A percentile compares a stretch with the other conserved stretches of the same genome.
phyloP scores from a whole-genome alignment of 345 rosid species.

The Adansonia digitata region DNA sequence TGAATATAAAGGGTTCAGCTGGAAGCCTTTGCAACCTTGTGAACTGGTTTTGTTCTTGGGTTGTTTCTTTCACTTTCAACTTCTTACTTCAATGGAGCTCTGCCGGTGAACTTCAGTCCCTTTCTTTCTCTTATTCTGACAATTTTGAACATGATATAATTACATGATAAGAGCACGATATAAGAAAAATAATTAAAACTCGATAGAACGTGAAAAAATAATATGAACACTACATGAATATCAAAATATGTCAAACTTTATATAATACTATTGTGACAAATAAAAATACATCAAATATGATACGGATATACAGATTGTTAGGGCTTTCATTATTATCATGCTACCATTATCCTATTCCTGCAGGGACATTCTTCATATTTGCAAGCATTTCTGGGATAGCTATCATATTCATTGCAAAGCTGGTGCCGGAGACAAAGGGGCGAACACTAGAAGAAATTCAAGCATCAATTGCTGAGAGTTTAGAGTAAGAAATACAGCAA shows the following conservation, averaged over 20 bases:
- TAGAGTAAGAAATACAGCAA: background rate
- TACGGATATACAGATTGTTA: no score
- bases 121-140: background rate
- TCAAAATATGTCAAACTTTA: no score
- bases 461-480: background rate
- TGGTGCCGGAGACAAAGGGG: slow-evolving; percentile 17
- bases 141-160: no score
- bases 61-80: slow-evolving; percentile 18
- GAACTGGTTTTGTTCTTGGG: slow-evolving; percentile 20
- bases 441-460: slow-evolving; percentile 16
- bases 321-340: background rate
- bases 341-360: background rate
- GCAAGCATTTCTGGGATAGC: background rate
- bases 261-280: no score
- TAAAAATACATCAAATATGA: no score
- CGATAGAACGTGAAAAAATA: no score
- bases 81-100: slow-evolving; percentile 18
- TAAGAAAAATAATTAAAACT: no score
- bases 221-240: no score
- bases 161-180: no score
- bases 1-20: slow-evolving; percentile 1
- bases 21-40: slow-evolving; percentile 11
- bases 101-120: background rate
- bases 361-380: slow-evolving; percentile 25
- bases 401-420: slow-evolving; percentile 4